phyloP scores from a whole-genome alignment of 129 eudicot genomes.

The Chrysanthemum makinoi region DNA sequence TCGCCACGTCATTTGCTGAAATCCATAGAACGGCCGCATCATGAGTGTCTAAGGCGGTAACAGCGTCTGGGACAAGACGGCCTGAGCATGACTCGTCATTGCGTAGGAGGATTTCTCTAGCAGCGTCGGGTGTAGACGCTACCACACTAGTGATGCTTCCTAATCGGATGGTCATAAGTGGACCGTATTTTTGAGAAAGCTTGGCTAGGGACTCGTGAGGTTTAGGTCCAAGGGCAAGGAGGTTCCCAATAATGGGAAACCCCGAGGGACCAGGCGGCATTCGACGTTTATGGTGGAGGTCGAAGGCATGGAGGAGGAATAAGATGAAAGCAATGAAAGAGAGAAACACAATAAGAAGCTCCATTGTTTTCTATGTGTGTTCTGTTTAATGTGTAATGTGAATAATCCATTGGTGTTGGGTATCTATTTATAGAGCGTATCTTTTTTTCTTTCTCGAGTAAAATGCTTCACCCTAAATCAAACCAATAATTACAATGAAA shows the following conservation, averaged over 20 bases:
- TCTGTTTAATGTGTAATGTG: background rate
- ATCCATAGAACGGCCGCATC: slow-evolving; percentile 40
- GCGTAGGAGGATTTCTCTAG: slow-evolving; percentile 14
- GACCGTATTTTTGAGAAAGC: slow-evolving; percentile 28
- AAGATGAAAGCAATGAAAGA: background rate
- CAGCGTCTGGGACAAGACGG: slow-evolving; percentile 27
- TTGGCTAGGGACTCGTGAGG: slow-evolving; percentile 38
- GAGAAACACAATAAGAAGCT: background rate
- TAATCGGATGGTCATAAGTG: slow-evolving; percentile 24
- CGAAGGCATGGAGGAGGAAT: slow-evolving; percentile 16
- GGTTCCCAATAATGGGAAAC: slow-evolving; percentile 40
- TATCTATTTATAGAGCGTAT: background rate
- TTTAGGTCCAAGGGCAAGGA: slow-evolving; percentile 31
- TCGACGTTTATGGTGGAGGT: background rate
- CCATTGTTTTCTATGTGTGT: slow-evolving; percentile 9
- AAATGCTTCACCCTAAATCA: too few relatives aligned
- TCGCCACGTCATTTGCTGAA: slow-evolving; percentile 37
- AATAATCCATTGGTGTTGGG: background rate
- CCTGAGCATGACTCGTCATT: slow-evolving; percentile 13
- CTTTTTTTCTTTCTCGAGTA: too few relatives aligned
- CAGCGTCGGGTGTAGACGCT: slow-evolving; percentile 15
- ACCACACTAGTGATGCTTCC: slow-evolving; percentile 14
- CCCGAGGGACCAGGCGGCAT: slow-evolving; percentile 28
- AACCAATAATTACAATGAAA: too few relatives aligned
- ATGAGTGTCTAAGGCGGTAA: slow-evolving; percentile 23